phyloP scores from a whole-genome alignment of 208 protist genomes.

The Leptomonas seymouri region DNA sequence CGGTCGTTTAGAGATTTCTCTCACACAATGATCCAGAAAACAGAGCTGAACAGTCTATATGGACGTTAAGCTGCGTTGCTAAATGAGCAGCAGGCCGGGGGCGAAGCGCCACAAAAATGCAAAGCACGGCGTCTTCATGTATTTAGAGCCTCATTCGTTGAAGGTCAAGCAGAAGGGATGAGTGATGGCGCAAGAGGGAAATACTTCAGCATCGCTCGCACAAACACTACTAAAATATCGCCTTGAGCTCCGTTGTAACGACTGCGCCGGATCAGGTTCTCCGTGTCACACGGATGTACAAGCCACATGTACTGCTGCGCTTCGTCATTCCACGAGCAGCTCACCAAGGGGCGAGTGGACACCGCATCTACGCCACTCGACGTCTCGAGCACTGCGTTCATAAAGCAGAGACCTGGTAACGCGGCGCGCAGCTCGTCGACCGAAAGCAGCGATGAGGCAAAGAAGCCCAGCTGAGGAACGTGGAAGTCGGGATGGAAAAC shows the following conservation, averaged over 20 bases:
- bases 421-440: conserved; percentile 22
- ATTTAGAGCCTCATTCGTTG: not conserved
- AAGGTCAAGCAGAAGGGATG: conserved; percentile 6
- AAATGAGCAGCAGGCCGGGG: too few relatives aligned
- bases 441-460: conserved; percentile 17
- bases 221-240: conserved; percentile 46
- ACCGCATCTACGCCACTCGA: not conserved
- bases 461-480: conserved; percentile 55
- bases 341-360: conserved; percentile 25
- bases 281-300: conserved; percentile 65
- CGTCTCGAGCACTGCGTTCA: not conserved
- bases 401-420: conserved; percentile 30
- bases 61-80: too few relatives aligned
- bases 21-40: too few relatives aligned
- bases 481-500: conserved; percentile 21
- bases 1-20: too few relatives aligned
- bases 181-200: conserved; percentile 20
- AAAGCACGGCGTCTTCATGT: not conserved
- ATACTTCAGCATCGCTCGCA: conserved; percentile 34
- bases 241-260: conserved; percentile 26
- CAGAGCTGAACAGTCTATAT: too few relatives aligned
- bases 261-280: conserved; percentile 32
- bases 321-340: conserved; percentile 52
- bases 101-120: not conserved
- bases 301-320: conserved; percentile 47